These are phyloP conservation scores for Lentinula sp. DNA, from an alignment of 768 basidiomycete genomes.

Conservation along the genomic window DNA sequence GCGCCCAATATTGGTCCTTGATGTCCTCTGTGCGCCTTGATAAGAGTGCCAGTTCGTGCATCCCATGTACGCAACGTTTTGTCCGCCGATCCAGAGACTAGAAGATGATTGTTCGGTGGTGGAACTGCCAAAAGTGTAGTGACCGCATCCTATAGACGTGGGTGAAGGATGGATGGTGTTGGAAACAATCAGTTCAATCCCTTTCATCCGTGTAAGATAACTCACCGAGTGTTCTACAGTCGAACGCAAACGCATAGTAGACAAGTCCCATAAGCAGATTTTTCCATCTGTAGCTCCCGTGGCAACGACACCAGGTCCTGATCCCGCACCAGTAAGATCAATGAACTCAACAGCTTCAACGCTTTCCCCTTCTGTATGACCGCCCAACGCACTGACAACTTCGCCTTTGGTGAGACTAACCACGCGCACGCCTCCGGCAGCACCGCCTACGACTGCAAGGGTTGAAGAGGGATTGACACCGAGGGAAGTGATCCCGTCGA, in stretches of 20 bases:
- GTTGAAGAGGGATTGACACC: slow-evolving; percentile 83
- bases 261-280: slow-evolving; percentile 91
- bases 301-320: slow-evolving; percentile 59
- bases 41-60: slow-evolving; percentile 70
- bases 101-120: slow-evolving; percentile 63
- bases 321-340: slow-evolving; percentile 57
- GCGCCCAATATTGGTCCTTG: slow-evolving; percentile 70
- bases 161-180: not conserved
- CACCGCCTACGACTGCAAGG: slow-evolving; percentile 86
- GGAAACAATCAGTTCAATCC: not conserved
- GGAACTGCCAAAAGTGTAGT: slow-evolving; percentile 76
- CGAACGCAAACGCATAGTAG: slow-evolving; percentile 76
- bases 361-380: slow-evolving; percentile 83
- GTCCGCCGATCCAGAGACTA: slow-evolving; percentile 88
- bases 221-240: slow-evolving; percentile 79
- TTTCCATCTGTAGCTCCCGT: slow-evolving; percentile 94
- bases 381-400: slow-evolving; percentile 69
- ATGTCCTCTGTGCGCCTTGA: slow-evolving; percentile 83
- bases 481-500: slow-evolving; percentile 83
- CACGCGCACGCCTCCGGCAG: slow-evolving; percentile 79
- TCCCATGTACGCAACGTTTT: slow-evolving; percentile 90
- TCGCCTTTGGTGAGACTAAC: slow-evolving; percentile 85
- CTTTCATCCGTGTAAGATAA: slow-evolving; percentile 7
- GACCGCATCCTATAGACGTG: slow-evolving; percentile 65
- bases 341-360: slow-evolving; percentile 84